Percentiles rank a stretch among this genome's conserved stretches.
These are phyloP conservation scores for Flaveria sonorensis DNA, from an alignment of 129 eudicot species.

Conservation along the genomic window DNA sequence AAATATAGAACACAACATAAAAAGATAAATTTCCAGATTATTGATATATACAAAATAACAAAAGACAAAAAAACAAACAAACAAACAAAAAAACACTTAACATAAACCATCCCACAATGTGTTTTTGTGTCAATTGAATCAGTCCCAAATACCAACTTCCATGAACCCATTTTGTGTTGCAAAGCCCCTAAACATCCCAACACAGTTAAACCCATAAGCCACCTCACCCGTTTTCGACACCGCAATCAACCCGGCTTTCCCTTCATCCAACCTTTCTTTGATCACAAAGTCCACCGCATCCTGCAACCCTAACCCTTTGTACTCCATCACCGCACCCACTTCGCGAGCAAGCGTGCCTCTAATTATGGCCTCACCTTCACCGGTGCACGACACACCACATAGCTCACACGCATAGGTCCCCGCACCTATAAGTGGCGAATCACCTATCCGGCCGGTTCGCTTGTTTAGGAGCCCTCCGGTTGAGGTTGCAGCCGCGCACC, in stretches of 20 bases:
- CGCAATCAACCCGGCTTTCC: slow-evolving; percentile 86
- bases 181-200: slow-evolving; percentile 90
- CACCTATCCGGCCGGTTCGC: slow-evolving; percentile 83
- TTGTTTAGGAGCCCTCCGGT: slow-evolving; percentile 97
- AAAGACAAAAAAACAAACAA: background rate
- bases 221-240: slow-evolving; percentile 85
- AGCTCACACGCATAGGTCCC: slow-evolving; percentile 88
- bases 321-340: slow-evolving; percentile 98
- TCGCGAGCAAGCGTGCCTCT: slow-evolving; percentile 90
- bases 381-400: slow-evolving; percentile 90
- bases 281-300: slow-evolving; percentile 91
- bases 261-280: slow-evolving; percentile 71
- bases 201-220: slow-evolving; percentile 77
- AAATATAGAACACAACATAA: background rate
- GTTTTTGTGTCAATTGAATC: slow-evolving; percentile 13
- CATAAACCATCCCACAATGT: background rate
- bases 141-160: slow-evolving; percentile 93
- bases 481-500: slow-evolving; percentile 95
- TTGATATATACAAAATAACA: background rate
- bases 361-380: slow-evolving; percentile 96
- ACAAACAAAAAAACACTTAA: background rate
- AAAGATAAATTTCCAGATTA: background rate
- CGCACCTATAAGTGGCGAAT: slow-evolving; percentile 82
- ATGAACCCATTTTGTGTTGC: slow-evolving; percentile 91
- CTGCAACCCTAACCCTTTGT: slow-evolving; percentile 76